phyloP scores from a whole-genome alignment of 2,329 filamentous ascomycete genomes.

The Fusarium foetens region DNA sequence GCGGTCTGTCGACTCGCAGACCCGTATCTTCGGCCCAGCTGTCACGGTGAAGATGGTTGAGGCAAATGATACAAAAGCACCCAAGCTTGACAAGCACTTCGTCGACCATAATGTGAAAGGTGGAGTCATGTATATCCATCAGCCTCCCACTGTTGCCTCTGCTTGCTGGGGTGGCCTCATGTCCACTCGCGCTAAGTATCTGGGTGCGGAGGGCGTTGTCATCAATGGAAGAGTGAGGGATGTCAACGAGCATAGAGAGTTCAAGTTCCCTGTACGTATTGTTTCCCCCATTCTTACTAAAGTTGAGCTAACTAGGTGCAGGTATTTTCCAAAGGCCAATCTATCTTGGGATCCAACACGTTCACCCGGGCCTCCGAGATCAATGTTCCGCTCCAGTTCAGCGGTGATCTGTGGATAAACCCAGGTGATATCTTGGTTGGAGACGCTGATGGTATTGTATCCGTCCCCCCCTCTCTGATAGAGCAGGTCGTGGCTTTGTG shows the following conservation, averaged over 20 bases:
- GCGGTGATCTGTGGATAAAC: constrained; percentile 44
- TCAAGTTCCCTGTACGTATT: constrained; percentile 15
- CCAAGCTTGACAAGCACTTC: constrained; percentile 44
- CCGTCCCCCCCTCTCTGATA: constrained; percentile 33
- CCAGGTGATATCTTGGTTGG: constrained; percentile 46
- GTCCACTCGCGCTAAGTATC: constrained; percentile 44
- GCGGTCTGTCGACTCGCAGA: constrained; percentile 32
- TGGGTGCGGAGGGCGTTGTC: constrained; percentile 43
- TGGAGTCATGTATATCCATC: constrained; percentile 46
- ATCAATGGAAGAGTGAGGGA: constrained; percentile 46
- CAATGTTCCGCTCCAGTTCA: constrained; percentile 44
- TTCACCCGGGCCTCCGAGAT: constrained; percentile 45
- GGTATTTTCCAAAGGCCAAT: constrained; percentile 45
- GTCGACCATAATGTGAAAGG: constrained; percentile 42
- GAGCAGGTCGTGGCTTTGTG: constrained; percentile 45
- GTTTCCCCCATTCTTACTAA: no score
- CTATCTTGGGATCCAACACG: constrained; percentile 46
- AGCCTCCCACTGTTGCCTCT: constrained; percentile 41
- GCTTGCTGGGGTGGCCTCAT: constrained; percentile 47
- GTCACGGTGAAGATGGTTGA: constrained; percentile 47
- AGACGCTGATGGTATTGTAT: constrained; percentile 47
- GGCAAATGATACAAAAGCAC: constrained; percentile 38
- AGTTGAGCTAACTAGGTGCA: not conserved
- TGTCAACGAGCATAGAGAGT: constrained; percentile 44
- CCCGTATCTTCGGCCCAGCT: constrained; percentile 42